phyloP scores from a whole-genome alignment of 805 yeast species.

The Priceomyces medius region DNA sequence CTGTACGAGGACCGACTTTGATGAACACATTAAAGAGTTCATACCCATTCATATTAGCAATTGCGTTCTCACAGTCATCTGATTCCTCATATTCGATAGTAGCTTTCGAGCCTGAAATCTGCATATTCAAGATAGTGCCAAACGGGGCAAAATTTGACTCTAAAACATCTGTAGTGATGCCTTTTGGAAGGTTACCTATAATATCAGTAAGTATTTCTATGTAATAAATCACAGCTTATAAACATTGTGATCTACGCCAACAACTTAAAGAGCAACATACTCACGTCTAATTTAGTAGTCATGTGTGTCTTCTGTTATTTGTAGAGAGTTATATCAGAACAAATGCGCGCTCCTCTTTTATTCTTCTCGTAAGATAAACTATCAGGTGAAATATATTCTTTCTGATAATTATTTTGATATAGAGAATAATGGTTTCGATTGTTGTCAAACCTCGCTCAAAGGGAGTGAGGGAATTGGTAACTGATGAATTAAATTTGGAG shows the following conservation, averaged over 20 bases:
- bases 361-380: too few species aligned
- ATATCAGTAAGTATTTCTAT: constrained; percentile 6
- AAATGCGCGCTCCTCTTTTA: too few species aligned
- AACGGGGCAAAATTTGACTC: constrained; percentile 11
- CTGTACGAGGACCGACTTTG: constrained; percentile 6
- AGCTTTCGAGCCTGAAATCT: constrained; percentile 5
- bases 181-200: constrained; percentile 11
- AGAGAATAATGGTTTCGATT: constrained; percentile 41
- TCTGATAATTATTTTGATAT: too few species aligned
- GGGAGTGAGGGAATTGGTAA: constrained; percentile 48
- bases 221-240: too few species aligned
- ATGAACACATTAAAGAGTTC: constrained; percentile 5
- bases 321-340: too few species aligned
- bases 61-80: constrained; percentile 11
- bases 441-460: constrained; percentile 62
- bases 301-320: too few species aligned
- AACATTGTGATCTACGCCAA: too few species aligned
- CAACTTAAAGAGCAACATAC: too few species aligned
- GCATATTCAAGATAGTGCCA: constrained; percentile 8
- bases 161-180: constrained; percentile 5
- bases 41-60: constrained; percentile 13
- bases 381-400: too few species aligned
- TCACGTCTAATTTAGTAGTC: not conserved
- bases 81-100: constrained; percentile 11
- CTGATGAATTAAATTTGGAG: constrained; percentile 31